A percentile compares a stretch with the other conserved stretches of the same genome.
Evolutionary conservation across 1,284 basidiomycete species (phyloP).

Genomic region (Melampsora americana): DNA sequence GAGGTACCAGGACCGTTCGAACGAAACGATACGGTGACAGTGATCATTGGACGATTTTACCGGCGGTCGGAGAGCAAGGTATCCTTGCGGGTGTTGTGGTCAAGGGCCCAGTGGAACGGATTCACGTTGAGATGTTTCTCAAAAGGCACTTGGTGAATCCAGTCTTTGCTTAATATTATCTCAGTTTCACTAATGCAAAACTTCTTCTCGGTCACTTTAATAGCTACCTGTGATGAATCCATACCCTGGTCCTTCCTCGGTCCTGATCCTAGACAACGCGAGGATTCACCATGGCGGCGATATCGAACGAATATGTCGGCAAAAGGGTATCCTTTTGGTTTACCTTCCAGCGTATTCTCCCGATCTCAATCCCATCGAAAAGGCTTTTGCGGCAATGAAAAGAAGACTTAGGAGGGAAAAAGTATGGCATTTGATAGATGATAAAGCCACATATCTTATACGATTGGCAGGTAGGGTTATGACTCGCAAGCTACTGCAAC

Average conservation of each 20-base stretch:
- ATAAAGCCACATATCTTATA: too few relatives aligned
- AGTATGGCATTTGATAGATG: too few relatives aligned
- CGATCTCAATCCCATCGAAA: too few relatives aligned
- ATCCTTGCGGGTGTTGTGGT: background rate
- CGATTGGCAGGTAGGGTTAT: too few relatives aligned
- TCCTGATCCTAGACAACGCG: constrained; percentile 9
- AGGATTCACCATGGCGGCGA: background rate
- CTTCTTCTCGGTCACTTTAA: too few relatives aligned
- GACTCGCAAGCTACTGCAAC: too few relatives aligned
- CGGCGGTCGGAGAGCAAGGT: background rate
- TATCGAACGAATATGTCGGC: background rate
- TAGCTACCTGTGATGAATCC: background rate
- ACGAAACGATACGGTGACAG: too few relatives aligned
- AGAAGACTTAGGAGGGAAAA: too few relatives aligned
- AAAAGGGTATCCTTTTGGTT: background rate
- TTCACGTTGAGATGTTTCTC: background rate
- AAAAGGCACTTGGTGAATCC: background rate
- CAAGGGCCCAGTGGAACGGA: background rate
- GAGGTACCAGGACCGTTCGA: too few relatives aligned
- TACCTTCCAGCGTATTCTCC: too few relatives aligned
- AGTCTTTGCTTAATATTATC: background rate
- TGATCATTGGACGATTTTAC: background rate
- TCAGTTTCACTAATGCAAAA: too few relatives aligned
- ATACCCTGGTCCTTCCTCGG: background rate
- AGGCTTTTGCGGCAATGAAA: too few relatives aligned